phyloP scores from a whole-genome alignment of 352 stramenopile species.

The Pythium graminicola region DNA sequence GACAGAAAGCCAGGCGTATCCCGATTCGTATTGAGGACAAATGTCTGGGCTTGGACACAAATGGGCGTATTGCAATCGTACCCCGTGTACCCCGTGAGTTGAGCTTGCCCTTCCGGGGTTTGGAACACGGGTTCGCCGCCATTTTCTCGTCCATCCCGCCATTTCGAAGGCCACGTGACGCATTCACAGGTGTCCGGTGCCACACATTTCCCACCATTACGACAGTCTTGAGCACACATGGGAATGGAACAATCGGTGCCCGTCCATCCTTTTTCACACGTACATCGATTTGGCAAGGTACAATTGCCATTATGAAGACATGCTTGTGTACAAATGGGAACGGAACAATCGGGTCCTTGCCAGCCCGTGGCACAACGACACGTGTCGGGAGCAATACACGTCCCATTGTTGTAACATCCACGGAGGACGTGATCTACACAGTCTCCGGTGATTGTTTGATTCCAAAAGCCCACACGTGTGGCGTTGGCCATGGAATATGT shows the following conservation, averaged over 20 bases:
- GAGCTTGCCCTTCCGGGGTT: conserved; percentile 84
- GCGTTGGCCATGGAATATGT: conserved; percentile 63
- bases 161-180: conserved; percentile 83
- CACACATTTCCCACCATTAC: conserved; percentile 71
- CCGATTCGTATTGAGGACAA: conserved; percentile 83
- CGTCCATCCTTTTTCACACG: conserved; percentile 88
- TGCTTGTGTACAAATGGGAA: conserved; percentile 60
- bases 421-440: conserved; percentile 91
- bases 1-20: conserved; percentile 33
- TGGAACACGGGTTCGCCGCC: conserved; percentile 89
- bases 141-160: conserved; percentile 85
- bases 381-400: conserved; percentile 82
- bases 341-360: conserved; percentile 70
- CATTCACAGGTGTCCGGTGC: conserved; percentile 86
- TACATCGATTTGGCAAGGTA: conserved; percentile 89
- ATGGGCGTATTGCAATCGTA: conserved; percentile 97
- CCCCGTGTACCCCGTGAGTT: conserved; percentile 92
- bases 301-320: conserved; percentile 88
- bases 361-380: conserved; percentile 79
- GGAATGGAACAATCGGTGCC: conserved; percentile 82
- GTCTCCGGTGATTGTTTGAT: conserved; percentile 34
- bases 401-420: conserved; percentile 96
- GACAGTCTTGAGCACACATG: conserved; percentile 89
- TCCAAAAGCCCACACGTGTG: conserved; percentile 54
- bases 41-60: conserved; percentile 89